Evolutionary conservation across 306 rosid species (phyloP).

Genomic region (Acacia acuminata): DNA sequence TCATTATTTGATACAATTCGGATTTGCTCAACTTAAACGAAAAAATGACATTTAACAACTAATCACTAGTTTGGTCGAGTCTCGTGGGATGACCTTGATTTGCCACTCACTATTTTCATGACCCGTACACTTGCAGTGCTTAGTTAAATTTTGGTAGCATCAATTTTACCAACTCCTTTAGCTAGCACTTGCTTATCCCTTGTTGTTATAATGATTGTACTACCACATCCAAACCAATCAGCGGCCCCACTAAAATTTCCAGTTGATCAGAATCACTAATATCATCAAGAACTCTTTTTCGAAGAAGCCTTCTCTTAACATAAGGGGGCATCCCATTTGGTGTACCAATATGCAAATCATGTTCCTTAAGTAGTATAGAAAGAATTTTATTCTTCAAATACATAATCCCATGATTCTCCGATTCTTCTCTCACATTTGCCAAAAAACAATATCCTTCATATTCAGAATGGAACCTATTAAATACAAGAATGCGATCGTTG

Average conservation of each 20-base stretch:
- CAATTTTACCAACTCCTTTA: not conserved
- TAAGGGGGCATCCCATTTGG: conserved; percentile 35
- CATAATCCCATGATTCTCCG: conserved; percentile 27
- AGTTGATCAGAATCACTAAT: not conserved
- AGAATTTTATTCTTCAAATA: conserved; percentile 32
- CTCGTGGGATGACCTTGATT: no score
- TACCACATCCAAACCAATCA: conserved; percentile 41
- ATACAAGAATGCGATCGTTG: conserved; percentile 12
- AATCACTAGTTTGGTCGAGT: no score
- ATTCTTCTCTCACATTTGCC: conserved; percentile 35
- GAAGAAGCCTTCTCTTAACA: conserved; percentile 25
- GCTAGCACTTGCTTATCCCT: conserved; percentile 31
- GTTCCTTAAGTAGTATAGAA: conserved; percentile 27
- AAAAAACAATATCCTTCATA: conserved; percentile 37
- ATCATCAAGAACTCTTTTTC: conserved; percentile 26
- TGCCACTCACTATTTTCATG: no score
- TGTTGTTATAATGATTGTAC: conserved; percentile 42
- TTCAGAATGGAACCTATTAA: conserved; percentile 18
- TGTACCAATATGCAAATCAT: conserved; percentile 28
- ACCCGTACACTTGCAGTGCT: no score
- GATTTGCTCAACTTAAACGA: no score
- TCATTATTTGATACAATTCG: no score
- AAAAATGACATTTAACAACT: no score
- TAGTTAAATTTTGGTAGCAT: no score
- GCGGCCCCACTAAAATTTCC: not conserved